Base-by-base conservation (phyloP, 768 basidiomycete genomes). In the Boletus pseudo-olivaceus region DNA sequence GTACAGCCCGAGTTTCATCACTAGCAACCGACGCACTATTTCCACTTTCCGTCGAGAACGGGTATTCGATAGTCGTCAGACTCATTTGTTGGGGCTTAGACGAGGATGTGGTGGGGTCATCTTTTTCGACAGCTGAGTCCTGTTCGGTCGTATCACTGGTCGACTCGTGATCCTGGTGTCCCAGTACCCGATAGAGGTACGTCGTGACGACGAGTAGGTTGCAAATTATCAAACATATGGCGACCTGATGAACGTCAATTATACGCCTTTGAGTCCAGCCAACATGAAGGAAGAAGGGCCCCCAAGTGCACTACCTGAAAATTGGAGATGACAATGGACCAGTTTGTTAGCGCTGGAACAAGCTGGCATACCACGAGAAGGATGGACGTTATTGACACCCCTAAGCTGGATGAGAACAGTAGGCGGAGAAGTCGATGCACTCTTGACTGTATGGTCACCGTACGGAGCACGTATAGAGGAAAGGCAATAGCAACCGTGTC, bases 201-300 rank as follows among this genome's bases (percentile, higher is more conserved):
- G 67, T 69, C 40, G 46, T 59, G 20, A 68, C 47, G 33, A 68
- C 59, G 20, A 66, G 55, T 2, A 68, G 40, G 20, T 68, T 65
- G 47, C 63, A 66, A 8, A 57, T 55, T 7, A 64, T 32, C n/a
- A 65, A 23, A 27, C 51, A 55, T 7, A 49, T 32, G 1, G 60
- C 50, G n/a, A 57, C 35, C 67, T 68, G 50, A 29, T 5, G 9
- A n/a, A n/a, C 12, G 34, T 7, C 27, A 11, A 29, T 9, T n/a
- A 27, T n/a, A 7, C 5, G 8, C 3, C 2, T 17, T 6, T 53
- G 11, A 53, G 49, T 32, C 15, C 12, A 7, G 29, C 4, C 9
- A 40, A 9, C 34, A 4, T 7, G 34, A 29, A 4, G 4, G n/a
- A n/a, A 19, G 27, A 33, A 19, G 19, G 20, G 8, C 2, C 10